These are phyloP conservation scores for Telfairia occidentalis DNA, from an alignment of 331 rosid genomes.

Conservation along the genomic window DNA sequence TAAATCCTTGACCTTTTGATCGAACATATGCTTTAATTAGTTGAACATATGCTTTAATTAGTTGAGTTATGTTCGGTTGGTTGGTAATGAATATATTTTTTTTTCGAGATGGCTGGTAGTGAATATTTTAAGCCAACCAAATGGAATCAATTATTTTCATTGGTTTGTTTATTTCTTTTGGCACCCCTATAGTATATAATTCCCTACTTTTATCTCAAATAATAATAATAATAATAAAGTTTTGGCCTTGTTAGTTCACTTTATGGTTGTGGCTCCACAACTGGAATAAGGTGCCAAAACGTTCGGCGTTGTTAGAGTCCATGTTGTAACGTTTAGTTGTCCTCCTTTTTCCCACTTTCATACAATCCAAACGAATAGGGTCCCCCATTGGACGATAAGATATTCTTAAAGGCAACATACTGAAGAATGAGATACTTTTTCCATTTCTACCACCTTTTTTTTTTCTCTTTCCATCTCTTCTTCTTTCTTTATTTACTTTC, in stretches of 20 bases:
- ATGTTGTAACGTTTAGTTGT: neutral
- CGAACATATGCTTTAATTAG: too few relatives aligned
- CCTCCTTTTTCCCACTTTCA: neutral
- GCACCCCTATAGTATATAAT: neutral
- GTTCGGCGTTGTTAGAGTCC: neutral
- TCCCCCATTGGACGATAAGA: neutral
- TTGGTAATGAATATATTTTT: too few relatives aligned
- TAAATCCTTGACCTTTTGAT: too few relatives aligned
- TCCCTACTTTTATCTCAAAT: neutral
- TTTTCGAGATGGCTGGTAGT: too few relatives aligned
- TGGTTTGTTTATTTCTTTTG: neutral
- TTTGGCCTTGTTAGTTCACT: neutral
- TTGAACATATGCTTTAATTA: too few relatives aligned
- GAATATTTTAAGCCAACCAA: neutral
- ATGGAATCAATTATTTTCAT: neutral
- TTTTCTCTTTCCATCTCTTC: neutral
- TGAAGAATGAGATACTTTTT: neutral
- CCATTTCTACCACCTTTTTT: neutral
- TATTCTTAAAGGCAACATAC: neutral
- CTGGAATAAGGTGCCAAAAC: conserved; percentile 11
- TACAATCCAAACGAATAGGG: neutral
- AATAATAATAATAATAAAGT: neutral
- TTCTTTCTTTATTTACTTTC: neutral
- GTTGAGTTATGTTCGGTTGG: too few relatives aligned
- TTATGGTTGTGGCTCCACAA: neutral